phyloP scores from a whole-genome alignment of 805 yeast genomes.

The Barnettozyma vustinii region DNA sequence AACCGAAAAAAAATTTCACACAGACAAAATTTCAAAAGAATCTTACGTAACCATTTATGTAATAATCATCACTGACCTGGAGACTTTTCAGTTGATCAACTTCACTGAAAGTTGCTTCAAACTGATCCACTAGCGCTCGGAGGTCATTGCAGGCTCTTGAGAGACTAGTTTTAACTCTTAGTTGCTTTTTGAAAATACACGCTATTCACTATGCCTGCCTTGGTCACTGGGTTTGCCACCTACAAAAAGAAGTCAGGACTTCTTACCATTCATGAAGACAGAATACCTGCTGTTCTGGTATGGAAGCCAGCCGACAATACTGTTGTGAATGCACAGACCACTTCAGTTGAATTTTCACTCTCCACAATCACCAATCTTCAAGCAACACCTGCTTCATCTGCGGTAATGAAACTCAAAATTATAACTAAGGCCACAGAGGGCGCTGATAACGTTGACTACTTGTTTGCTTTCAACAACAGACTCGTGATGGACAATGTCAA shows the following conservation, averaged over 20 bases:
- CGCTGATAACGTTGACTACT: constrained; percentile 25
- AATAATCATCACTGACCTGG: too few species aligned
- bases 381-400: constrained; percentile 63
- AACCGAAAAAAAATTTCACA: not conserved
- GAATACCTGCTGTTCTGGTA: constrained; percentile 45
- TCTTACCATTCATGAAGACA: constrained; percentile 49
- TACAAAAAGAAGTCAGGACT: constrained; percentile 53
- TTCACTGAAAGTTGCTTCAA: not conserved
- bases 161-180: not conserved
- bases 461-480: constrained; percentile 64
- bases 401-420: constrained; percentile 61
- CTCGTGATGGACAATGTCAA: constrained; percentile 73
- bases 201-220: constrained; percentile 19
- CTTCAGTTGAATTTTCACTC: constrained; percentile 33
- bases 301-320: constrained; percentile 56
- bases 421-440: constrained; percentile 37
- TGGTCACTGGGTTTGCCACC: constrained; percentile 46
- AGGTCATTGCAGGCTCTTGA: not conserved
- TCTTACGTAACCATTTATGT: not conserved
- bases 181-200: not conserved
- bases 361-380: constrained; percentile 47
- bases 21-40: too few species aligned
- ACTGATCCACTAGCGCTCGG: not conserved
- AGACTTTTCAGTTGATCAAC: not conserved
- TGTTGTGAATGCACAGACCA: constrained; percentile 14